Evolutionary conservation across 306 rosid genomes (phyloP).

Genomic region (Notholithocarpus densiflorus): DNA sequence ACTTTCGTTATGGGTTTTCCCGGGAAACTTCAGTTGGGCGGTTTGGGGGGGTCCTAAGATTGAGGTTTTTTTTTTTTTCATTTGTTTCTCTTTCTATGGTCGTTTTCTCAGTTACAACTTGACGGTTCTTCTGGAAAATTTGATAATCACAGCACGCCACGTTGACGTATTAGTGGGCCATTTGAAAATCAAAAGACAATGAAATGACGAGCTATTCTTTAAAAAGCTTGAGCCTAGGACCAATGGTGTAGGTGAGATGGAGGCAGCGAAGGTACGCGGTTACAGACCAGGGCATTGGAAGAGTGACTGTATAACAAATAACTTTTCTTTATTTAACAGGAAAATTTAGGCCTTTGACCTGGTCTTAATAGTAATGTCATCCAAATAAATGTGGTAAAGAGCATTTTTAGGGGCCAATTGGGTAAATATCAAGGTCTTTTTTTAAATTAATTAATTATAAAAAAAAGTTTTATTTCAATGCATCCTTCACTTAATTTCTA

Average conservation of each 20-base stretch:
- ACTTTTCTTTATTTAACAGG: not conserved
- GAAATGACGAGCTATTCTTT: not conserved
- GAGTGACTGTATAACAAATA: not conserved
- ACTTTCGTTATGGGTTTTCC: not conserved
- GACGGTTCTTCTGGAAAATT: not conserved
- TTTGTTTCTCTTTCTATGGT: not conserved
- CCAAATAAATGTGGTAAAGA: not conserved
- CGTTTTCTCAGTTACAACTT: not conserved
- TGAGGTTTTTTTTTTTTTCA: not conserved
- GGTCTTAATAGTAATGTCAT: conserved; percentile 24
- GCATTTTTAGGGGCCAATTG: not conserved
- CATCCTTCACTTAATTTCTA: too few species aligned
- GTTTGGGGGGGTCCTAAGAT: not conserved
- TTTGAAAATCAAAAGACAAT: not conserved
- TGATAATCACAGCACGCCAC: not conserved
- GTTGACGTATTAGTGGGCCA: not conserved
- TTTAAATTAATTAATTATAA: too few species aligned
- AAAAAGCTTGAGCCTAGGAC: too few species aligned
- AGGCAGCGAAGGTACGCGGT: not conserved
- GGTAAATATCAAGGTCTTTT: not conserved
- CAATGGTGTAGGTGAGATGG: not conserved
- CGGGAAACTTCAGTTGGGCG: not conserved
- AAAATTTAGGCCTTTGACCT: conserved; percentile 23
- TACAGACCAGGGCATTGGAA: not conserved
- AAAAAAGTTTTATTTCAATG: too few species aligned